Evolutionary conservation across 805 yeast genomes (phyloP).

Genomic region (Sungouiella blattae): DNA sequence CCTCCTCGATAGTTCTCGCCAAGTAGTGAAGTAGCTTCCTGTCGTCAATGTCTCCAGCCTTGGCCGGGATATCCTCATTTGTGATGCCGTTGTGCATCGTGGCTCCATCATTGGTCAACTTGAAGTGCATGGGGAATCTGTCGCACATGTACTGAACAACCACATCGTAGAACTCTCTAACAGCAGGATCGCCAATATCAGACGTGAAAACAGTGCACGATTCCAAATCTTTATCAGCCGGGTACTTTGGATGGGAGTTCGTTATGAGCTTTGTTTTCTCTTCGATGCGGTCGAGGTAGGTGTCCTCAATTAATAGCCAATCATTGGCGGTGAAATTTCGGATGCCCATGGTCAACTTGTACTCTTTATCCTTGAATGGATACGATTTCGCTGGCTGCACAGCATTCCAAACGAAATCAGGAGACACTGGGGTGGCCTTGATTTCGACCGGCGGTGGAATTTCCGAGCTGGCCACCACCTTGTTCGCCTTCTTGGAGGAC

Average conservation of each 20-base stretch:
- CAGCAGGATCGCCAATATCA: constrained; percentile 32
- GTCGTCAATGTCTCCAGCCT: constrained; percentile 5
- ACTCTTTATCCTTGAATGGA: constrained; percentile 61
- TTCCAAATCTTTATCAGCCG: constrained; percentile 21
- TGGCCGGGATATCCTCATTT: constrained; percentile 19
- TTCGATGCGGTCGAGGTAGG: constrained; percentile 24
- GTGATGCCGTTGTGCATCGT: constrained; percentile 27
- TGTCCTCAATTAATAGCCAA: constrained; percentile 39
- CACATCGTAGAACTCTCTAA: constrained; percentile 32
- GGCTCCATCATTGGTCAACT: constrained; percentile 9
- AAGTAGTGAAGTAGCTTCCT: constrained; percentile 21
- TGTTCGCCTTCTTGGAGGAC: too few relatives aligned
- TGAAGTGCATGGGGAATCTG: constrained; percentile 39
- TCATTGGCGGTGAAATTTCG: constrained; percentile 30
- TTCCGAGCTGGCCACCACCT: too few relatives aligned
- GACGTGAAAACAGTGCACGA: constrained; percentile 29
- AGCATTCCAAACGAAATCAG: constrained; percentile 11
- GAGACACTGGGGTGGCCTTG: constrained; percentile 9
- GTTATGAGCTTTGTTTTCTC: constrained; percentile 26
- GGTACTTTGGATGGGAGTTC: constrained; percentile 33
- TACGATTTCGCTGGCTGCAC: constrained; percentile 14
- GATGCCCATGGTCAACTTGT: constrained; percentile 26
- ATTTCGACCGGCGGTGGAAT: not conserved
- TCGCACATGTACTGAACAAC: constrained; percentile 30
- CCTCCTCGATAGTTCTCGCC: constrained; percentile 36